Percentiles rank a stretch among this genome's conserved stretches.
Evolutionary conservation across 345 rosid genomes (phyloP).

Genomic region (Conringia planisiliqua): DNA sequence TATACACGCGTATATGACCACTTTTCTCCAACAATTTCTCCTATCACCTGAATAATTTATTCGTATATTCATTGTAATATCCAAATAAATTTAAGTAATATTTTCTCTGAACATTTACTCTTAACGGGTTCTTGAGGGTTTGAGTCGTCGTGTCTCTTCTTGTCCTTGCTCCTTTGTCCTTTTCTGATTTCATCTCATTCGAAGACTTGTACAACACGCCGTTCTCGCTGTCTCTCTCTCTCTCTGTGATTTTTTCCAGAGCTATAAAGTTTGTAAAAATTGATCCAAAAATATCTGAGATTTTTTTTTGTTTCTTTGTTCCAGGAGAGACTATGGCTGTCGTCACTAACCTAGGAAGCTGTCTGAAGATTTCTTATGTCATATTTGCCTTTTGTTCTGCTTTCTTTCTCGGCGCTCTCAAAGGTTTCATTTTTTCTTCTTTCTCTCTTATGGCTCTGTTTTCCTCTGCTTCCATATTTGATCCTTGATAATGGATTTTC

Average conservation of each 20-base stretch:
- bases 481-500: not conserved
- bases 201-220: conserved; percentile 21
- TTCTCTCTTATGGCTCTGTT: not conserved
- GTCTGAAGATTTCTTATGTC: conserved; percentile 46
- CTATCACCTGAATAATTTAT: not conserved
- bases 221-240: not conserved
- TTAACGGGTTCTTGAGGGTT: not conserved
- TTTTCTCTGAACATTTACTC: not conserved
- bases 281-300: not conserved
- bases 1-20: not conserved
- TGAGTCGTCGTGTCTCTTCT: not conserved
- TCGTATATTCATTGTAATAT: not conserved
- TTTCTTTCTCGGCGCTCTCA: conserved; percentile 67
- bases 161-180: not conserved
- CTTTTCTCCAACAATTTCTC: not conserved
- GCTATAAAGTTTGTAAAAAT: not conserved
- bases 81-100: not conserved
- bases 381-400: conserved; percentile 65
- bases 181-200: conserved; percentile 8
- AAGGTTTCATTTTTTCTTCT: conserved; percentile 41
- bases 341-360: conserved; percentile 37
- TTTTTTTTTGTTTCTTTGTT: not conserved
- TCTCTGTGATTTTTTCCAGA: not conserved
- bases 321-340: conserved; percentile 26
- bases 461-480: not conserved